Evolutionary conservation across 2,329 filamentous ascomycete genomes (phyloP).

Genomic region (Hypoxylon sp.): DNA sequence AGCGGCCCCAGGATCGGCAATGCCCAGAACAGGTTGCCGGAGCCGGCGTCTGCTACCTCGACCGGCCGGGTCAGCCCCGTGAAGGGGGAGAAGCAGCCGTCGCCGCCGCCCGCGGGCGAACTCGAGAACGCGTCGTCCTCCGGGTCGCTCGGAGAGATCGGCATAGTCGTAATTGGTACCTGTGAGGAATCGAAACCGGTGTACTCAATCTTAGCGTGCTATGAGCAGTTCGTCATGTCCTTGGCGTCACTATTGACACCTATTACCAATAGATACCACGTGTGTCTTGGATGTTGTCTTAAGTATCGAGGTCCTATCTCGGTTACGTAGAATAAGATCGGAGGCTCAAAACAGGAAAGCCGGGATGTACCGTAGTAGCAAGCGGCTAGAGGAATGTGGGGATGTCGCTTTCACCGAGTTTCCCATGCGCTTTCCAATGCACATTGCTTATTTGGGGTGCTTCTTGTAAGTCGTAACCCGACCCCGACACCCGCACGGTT

Average conservation of each 20-base stretch:
- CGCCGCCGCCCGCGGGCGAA: constrained; percentile 53
- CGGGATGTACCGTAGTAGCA: no score
- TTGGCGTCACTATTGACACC: no score
- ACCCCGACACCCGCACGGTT: neutral
- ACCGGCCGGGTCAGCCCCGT: constrained; percentile 52
- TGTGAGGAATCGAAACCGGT: neutral
- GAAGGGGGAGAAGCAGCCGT: constrained; percentile 50
- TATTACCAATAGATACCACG: no score
- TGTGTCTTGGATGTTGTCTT: neutral
- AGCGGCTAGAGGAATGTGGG: constrained; percentile 4
- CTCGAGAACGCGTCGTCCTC: constrained; percentile 48
- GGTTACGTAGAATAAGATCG: neutral
- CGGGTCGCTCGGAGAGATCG: constrained; percentile 43
- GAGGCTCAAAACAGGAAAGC: constrained; percentile 23
- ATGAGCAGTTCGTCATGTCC: neutral
- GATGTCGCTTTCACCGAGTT: neutral
- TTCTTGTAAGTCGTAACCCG: neutral
- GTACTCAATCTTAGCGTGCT: neutral
- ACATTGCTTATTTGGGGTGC: neutral
- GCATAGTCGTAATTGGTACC: neutral
- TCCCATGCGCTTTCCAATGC: neutral
- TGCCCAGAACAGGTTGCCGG: constrained; percentile 56
- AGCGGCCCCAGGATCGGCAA: constrained; percentile 72
- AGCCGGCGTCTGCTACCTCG: constrained; percentile 51
- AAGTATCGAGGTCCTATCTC: neutral